A percentile compares a stretch with the other conserved stretches of the same genome.
phyloP scores from a whole-genome alignment of 164 flowering plant species.

The Chimonanthus salicifolius region DNA sequence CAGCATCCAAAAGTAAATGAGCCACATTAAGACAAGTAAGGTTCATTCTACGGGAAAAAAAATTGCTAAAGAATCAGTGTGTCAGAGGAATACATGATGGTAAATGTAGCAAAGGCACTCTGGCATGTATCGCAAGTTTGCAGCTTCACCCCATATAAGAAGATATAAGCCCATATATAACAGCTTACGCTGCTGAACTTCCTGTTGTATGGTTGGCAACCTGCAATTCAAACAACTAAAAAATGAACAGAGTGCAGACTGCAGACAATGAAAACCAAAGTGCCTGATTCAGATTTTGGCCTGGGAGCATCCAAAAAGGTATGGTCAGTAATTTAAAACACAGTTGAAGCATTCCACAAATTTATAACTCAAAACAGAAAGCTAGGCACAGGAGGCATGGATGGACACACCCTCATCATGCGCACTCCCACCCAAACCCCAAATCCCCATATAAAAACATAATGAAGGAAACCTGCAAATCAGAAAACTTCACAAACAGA shows the following conservation, averaged over 20 bases:
- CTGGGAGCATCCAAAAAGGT: neutral
- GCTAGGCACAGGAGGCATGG: too few species aligned
- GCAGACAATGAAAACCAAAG: neutral
- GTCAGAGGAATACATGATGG: slow-evolving; percentile 67
- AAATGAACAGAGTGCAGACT: neutral
- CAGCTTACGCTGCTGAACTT: slow-evolving; percentile 91
- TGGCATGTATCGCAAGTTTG: slow-evolving; percentile 97
- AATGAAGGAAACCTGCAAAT: too few species aligned
- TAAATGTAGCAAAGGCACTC: slow-evolving; percentile 98
- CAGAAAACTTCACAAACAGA: too few species aligned
- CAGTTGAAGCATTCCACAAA: too few species aligned
- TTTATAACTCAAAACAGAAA: too few species aligned
- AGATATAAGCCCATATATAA: slow-evolving; percentile 91
- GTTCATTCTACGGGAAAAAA: neutral
- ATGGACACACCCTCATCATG: too few species aligned
- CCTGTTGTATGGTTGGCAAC: slow-evolving; percentile 97
- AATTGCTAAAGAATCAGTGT: neutral
- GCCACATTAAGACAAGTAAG: neutral
- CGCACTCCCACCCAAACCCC: too few species aligned
- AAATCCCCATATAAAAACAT: too few species aligned
- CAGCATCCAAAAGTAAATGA: too few species aligned
- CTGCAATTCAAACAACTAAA: slow-evolving; percentile 30
- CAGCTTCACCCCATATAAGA: slow-evolving; percentile 99
- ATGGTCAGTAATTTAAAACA: too few species aligned
- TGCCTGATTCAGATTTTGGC: neutral